Evolutionary conservation across 2,329 filamentous ascomycete genomes (phyloP).

Genomic region (Fusarium protoensiforme): DNA sequence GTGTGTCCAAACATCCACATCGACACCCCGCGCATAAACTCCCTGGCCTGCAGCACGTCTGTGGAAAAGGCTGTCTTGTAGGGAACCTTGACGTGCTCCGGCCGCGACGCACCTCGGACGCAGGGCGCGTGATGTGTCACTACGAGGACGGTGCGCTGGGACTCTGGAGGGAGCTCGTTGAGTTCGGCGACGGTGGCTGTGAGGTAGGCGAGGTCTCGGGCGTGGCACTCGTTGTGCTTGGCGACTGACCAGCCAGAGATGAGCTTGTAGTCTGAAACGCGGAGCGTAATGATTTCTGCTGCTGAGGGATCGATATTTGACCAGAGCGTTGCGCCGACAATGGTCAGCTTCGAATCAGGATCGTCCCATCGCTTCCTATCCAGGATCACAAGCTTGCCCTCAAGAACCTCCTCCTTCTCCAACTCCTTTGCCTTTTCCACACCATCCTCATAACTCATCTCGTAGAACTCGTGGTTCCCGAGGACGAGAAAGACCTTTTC

Average conservation of each 20-base stretch:
- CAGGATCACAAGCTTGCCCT: constrained; percentile 55
- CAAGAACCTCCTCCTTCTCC: constrained; percentile 51
- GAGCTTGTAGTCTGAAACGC: constrained; percentile 64
- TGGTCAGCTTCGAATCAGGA: constrained; percentile 54
- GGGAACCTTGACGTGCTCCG: constrained; percentile 58
- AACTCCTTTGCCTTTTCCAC: constrained; percentile 52
- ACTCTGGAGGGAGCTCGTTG: constrained; percentile 19
- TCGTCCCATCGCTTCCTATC: constrained; percentile 55
- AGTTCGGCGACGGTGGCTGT: constrained; percentile 48
- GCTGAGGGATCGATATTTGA: constrained; percentile 57
- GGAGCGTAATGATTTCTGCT: constrained; percentile 52
- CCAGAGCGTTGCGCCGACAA: constrained; percentile 70
- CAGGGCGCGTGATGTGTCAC: constrained; percentile 69
- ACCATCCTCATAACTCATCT: constrained; percentile 51
- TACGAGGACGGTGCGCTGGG: constrained; percentile 54
- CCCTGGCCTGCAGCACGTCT: constrained; percentile 50
- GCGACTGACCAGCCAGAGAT: constrained; percentile 64
- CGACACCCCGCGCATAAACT: constrained; percentile 47
- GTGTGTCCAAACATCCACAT: constrained; percentile 62
- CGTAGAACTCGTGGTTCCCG: constrained; percentile 67
- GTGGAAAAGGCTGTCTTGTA: constrained; percentile 65
- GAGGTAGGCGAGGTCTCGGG: constrained; percentile 63
- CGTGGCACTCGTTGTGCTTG: constrained; percentile 60
- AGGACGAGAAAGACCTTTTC: constrained; percentile 59
- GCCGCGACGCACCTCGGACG: constrained; percentile 59